Evolutionary conservation across 1,284 basidiomycete species (phyloP).

Genomic region (Ganoderma lucidum): DNA sequence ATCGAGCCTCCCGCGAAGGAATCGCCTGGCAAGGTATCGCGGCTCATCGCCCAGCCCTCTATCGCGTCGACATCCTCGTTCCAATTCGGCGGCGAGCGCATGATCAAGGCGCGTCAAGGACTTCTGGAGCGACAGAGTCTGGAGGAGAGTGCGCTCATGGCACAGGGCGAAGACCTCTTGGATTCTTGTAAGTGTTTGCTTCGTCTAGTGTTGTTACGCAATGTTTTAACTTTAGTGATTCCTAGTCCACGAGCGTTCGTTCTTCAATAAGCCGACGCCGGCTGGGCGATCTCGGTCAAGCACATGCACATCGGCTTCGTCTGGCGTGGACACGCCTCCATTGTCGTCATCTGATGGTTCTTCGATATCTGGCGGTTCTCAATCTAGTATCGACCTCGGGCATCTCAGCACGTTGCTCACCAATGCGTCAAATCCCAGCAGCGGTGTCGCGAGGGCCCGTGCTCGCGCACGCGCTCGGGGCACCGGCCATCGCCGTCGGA

Average conservation of each 20-base stretch:
- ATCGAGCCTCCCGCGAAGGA: slow-evolving; percentile 43
- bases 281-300: slow-evolving; percentile 69
- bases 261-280: slow-evolving; percentile 65
- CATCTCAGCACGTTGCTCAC: slow-evolving; percentile 65
- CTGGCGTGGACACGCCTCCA: slow-evolving; percentile 75
- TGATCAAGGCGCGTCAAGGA: slow-evolving; percentile 69
- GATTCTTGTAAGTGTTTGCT: slow-evolving; percentile 55
- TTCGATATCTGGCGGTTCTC: slow-evolving; percentile 70
- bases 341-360: slow-evolving; percentile 71
- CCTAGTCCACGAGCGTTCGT: slow-evolving; percentile 51
- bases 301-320: slow-evolving; percentile 66
- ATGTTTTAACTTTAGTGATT: slow-evolving; percentile 15
- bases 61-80: slow-evolving; percentile 67
- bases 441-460: slow-evolving; percentile 45
- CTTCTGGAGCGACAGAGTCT: slow-evolving; percentile 71
- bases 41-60: slow-evolving; percentile 65
- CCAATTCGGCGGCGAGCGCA: slow-evolving; percentile 70
- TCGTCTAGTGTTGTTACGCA: slow-evolving; percentile 9
- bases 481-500: slow-evolving; percentile 72
- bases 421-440: slow-evolving; percentile 48
- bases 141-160: slow-evolving; percentile 68
- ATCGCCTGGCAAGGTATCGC: slow-evolving; percentile 47
- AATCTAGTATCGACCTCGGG: slow-evolving; percentile 77
- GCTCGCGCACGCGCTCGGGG: slow-evolving; percentile 57
- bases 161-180: slow-evolving; percentile 68